Conservation (phyloP, 2,329 filamentous ascomycete species). For the Purpureocillium lavendulum region DNA sequence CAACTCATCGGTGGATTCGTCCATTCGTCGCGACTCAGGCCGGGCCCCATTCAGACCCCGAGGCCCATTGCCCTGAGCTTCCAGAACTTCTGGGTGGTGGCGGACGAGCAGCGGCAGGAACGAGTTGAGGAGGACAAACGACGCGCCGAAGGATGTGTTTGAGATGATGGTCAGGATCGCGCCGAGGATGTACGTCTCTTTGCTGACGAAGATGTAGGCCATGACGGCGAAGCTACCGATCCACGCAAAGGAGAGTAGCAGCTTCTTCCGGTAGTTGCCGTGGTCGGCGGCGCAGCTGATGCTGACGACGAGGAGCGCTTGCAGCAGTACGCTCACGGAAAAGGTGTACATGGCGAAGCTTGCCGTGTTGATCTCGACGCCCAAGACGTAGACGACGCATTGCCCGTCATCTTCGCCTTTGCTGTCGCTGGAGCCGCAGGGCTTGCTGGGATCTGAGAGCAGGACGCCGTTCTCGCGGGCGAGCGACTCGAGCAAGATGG, state of each 20-base stretch:
- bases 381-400: conserved; percentile 76
- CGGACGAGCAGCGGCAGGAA: conserved; percentile 88
- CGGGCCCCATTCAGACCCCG: conserved; percentile 21
- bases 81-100: conserved; percentile 56
- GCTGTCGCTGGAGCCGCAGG: conserved; percentile 61
- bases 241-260: conserved; percentile 79
- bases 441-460: conserved; percentile 63
- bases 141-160: conserved; percentile 90
- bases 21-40: conserved; percentile 25
- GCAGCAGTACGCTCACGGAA: conserved; percentile 80
- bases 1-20: conserved; percentile 22
- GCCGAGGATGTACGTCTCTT: conserved; percentile 70
- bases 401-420: conserved; percentile 49
- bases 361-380: conserved; percentile 85
- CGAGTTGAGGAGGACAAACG: conserved; percentile 90
- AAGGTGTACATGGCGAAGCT: conserved; percentile 99
- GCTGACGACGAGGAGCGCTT: conserved; percentile 85
- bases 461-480: conserved; percentile 88
- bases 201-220: conserved; percentile 73
- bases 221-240: conserved; percentile 77
- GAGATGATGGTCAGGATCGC: conserved; percentile 80
- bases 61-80: conserved; percentile 16
- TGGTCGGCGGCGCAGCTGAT: conserved; percentile 96
- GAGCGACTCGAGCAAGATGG: conserved; percentile 88
- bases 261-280: conserved; percentile 80